Evolutionary conservation across 1,284 basidiomycete species (phyloP).

Genomic region (Ganoderma meredithae): DNA sequence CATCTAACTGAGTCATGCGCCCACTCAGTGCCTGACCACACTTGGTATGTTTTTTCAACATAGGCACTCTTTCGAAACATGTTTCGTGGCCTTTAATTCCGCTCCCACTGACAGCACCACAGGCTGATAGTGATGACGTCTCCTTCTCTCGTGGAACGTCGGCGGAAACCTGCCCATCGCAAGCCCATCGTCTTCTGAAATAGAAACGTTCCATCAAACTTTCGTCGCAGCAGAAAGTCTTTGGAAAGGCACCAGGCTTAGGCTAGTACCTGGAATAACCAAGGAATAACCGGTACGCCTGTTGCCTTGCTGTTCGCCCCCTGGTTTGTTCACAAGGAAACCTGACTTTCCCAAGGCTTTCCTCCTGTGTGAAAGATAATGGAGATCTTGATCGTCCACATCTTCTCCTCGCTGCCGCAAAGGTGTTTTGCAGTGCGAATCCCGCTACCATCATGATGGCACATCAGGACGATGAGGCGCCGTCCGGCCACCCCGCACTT

Average conservation of each 20-base stretch:
- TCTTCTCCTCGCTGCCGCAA: background rate
- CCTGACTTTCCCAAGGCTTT: background rate
- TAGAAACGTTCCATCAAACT: background rate
- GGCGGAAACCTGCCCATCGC: background rate
- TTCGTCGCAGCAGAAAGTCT: background rate
- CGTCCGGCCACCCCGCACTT: background rate
- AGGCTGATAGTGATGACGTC: background rate
- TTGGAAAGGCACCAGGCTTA: background rate
- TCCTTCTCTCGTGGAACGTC: background rate
- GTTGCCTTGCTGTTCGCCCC: background rate
- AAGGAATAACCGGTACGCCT: background rate
- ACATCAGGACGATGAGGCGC: background rate
- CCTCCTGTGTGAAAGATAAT: background rate
- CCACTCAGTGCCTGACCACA: background rate
- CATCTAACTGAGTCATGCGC: background rate
- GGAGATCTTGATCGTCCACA: background rate
- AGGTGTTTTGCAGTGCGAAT: background rate
- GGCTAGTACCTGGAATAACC: background rate
- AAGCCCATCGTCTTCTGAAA: background rate
- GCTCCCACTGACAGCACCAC: background rate
- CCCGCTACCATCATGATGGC: background rate
- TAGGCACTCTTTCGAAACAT: background rate
- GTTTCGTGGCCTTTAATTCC: background rate
- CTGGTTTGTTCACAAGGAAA: background rate
- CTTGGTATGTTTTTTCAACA: background rate